Percentiles rank a stretch among this genome's conserved stretches.
Evolutionary conservation across 176 grass and related monocot genomes (phyloP).

Genomic region (Bothriochloa decipiens): DNA sequence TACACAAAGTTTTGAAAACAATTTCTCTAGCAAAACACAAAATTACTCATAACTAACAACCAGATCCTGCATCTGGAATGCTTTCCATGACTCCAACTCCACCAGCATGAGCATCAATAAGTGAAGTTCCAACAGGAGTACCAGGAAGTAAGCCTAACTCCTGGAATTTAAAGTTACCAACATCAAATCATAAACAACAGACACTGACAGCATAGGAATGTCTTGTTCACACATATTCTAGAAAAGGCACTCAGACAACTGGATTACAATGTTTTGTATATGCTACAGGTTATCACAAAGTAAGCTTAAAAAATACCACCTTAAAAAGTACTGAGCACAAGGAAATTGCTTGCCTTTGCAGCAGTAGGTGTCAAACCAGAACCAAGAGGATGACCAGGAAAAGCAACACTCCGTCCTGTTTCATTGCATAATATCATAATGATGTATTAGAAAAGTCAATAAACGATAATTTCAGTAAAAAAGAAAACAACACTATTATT

Average conservation of each 20-base stretch:
- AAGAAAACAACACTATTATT: conserved; percentile 23
- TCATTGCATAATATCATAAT: conserved; percentile 32
- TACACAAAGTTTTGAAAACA: background rate
- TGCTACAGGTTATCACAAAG: conserved; percentile 1
- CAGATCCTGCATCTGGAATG: conserved; percentile 50
- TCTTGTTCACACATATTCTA: conserved; percentile 31
- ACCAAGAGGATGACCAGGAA: conserved; percentile 97
- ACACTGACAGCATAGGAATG: background rate
- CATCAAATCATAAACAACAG: conserved; percentile 6
- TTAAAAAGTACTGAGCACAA: conserved; percentile 22
- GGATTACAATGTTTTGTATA: conserved; percentile 1
- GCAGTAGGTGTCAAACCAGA: conserved; percentile 81
- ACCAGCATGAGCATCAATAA: conserved; percentile 98
- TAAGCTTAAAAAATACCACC: conserved; percentile 28
- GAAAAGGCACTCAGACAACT: conserved; percentile 28
- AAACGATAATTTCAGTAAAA: conserved; percentile 17
- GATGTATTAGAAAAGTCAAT: conserved; percentile 31
- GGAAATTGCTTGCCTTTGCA: conserved; percentile 79
- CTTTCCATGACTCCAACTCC: conserved; percentile 97
- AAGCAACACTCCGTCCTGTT: conserved; percentile 91
- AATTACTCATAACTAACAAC: conserved; percentile 46
- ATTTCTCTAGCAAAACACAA: conserved; percentile 17
- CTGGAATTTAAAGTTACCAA: conserved; percentile 46
- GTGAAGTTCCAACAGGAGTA: conserved; percentile 89
- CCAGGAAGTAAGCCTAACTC: conserved; percentile 80